Conservation (phyloP, 1,139 yeast species). For the Saccharomyces pastorianus region DNA sequence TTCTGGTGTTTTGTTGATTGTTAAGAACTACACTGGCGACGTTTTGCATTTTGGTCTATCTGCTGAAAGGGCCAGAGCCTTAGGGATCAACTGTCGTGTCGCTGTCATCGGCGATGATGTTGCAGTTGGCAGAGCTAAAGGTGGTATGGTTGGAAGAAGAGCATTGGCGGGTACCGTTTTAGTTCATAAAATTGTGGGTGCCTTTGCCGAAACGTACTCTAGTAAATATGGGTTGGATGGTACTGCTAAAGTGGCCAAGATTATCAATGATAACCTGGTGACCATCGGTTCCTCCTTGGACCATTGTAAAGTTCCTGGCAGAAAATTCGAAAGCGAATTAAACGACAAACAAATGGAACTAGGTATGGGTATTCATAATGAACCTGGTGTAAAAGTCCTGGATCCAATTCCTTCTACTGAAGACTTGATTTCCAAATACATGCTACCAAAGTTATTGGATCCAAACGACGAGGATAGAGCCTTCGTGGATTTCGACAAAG, state of each 20-base stretch:
- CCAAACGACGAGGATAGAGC: slow-evolving; percentile 59
- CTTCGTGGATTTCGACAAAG: slow-evolving; percentile 52
- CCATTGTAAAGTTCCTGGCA: slow-evolving; percentile 85
- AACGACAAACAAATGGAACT: slow-evolving; percentile 64
- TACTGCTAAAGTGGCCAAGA: slow-evolving; percentile 51
- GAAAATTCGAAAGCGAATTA: slow-evolving; percentile 48
- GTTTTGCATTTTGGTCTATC: slow-evolving; percentile 86
- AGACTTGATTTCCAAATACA: slow-evolving; percentile 42
- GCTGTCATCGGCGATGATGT: slow-evolving; percentile 85
- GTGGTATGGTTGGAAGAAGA: slow-evolving; percentile 86
- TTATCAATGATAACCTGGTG: slow-evolving; percentile 57
- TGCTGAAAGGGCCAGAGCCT: slow-evolving; percentile 75
- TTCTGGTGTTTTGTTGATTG: slow-evolving; percentile 65
- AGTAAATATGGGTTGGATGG: slow-evolving; percentile 40
- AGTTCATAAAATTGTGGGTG: slow-evolving; percentile 81
- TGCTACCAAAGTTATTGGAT: slow-evolving; percentile 48
- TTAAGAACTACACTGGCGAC: slow-evolving; percentile 91
- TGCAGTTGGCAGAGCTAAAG: slow-evolving; percentile 80
- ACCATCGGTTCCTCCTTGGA: slow-evolving; percentile 88
- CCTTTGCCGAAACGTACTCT: slow-evolving; percentile 46
- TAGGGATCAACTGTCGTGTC: slow-evolving; percentile 63
- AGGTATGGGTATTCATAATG: slow-evolving; percentile 95
- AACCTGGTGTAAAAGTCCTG: slow-evolving; percentile 70
- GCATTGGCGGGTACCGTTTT: slow-evolving; percentile 87
- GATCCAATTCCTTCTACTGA: slow-evolving; percentile 66